Evolutionary conservation across 495 filamentous ascomycete genomes (phyloP).

Genomic region (Hypoxylon lenormandii): DNA sequence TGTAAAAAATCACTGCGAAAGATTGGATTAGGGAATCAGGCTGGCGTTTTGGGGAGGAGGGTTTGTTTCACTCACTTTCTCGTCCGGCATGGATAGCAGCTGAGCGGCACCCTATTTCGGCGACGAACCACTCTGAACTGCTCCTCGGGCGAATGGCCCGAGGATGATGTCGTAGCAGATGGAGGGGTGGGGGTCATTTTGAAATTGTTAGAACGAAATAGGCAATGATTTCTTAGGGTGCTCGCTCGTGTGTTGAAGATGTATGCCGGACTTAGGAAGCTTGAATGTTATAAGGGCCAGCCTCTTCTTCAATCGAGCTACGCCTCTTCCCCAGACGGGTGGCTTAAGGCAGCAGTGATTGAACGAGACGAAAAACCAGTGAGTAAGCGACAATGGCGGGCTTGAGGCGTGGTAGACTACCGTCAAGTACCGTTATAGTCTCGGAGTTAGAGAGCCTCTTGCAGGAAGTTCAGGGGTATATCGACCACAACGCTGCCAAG

Average conservation of each 20-base stretch:
- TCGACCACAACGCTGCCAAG: slow-evolving; percentile 11
- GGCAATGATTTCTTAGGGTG: slow-evolving; percentile 22
- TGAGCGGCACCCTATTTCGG: slow-evolving; percentile 92
- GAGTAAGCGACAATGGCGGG: slow-evolving; percentile 37
- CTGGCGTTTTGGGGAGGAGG: slow-evolving; percentile 29
- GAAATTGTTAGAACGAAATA: slow-evolving; percentile 25
- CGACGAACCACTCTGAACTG: slow-evolving; percentile 92
- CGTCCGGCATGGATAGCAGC: slow-evolving; percentile 91
- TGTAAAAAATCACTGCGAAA: slow-evolving; percentile 35
- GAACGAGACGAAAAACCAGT: slow-evolving; percentile 24
- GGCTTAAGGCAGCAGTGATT: slow-evolving; percentile 13
- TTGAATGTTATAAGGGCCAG: slow-evolving; percentile 38
- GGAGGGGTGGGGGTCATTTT: slow-evolving; percentile 89
- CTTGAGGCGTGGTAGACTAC: slow-evolving; percentile 6
- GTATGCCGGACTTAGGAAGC: slow-evolving; percentile 48
- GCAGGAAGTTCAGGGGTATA: slow-evolving; percentile 40
- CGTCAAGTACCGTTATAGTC: slow-evolving; percentile 14
- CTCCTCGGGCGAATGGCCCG: slow-evolving; percentile 82
- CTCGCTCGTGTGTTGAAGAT: slow-evolving; percentile 36
- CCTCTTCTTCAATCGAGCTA: slow-evolving; percentile 30
- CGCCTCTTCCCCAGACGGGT: slow-evolving; percentile 13
- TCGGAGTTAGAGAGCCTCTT: slow-evolving; percentile 42
- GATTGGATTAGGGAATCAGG: slow-evolving; percentile 46
- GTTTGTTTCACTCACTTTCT: slow-evolving; percentile 78
- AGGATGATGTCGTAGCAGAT: slow-evolving; percentile 82